These are phyloP conservation scores for Beta macrorhiza DNA, from an alignment of 179 eudicot genomes.

Conservation along the genomic window DNA sequence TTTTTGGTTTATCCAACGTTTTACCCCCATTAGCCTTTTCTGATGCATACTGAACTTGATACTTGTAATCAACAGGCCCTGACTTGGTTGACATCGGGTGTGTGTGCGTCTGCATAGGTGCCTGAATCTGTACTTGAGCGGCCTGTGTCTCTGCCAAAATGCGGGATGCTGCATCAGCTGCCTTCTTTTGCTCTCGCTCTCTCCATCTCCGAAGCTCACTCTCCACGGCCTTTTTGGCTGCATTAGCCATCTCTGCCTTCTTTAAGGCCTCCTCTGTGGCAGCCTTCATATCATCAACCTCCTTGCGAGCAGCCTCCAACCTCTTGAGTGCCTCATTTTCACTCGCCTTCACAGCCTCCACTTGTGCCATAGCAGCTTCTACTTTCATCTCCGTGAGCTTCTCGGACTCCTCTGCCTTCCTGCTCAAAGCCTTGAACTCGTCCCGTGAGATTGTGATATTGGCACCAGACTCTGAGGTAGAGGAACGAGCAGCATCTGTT, in stretches of 20 bases:
- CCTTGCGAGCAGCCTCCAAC: slow-evolving; percentile 60
- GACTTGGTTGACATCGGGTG: slow-evolving; percentile 40
- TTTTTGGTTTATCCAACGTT: slow-evolving; percentile 51
- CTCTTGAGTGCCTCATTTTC: slow-evolving; percentile 57
- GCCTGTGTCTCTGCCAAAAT: slow-evolving; percentile 55
- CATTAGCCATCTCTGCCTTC: slow-evolving; percentile 77
- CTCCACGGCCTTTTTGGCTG: slow-evolving; percentile 83
- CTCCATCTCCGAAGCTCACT: slow-evolving; percentile 86
- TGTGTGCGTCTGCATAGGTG: slow-evolving; percentile 15
- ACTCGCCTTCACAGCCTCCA: slow-evolving; percentile 74
- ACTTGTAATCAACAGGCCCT: slow-evolving; percentile 46
- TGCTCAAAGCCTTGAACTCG: slow-evolving; percentile 64
- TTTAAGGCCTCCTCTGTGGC: slow-evolving; percentile 66
- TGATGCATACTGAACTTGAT: slow-evolving; percentile 39
- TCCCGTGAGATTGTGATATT: slow-evolving; percentile 71
- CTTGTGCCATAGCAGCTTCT: slow-evolving; percentile 86
- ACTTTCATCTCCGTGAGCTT: slow-evolving; percentile 75
- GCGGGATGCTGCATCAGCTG: slow-evolving; percentile 69
- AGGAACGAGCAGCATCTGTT: slow-evolving; percentile 70
- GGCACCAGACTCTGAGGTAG: slow-evolving; percentile 64
- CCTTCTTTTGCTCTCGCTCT: slow-evolving; percentile 84
- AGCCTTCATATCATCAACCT: slow-evolving; percentile 54
- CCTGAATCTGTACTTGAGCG: slow-evolving; percentile 19
- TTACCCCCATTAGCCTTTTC: slow-evolving; percentile 26
- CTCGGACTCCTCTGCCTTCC: slow-evolving; percentile 74